These are phyloP conservation scores for Gyromitra esculenta DNA, from an alignment of 2,329 filamentous ascomycete species.

Conservation along the genomic window DNA sequence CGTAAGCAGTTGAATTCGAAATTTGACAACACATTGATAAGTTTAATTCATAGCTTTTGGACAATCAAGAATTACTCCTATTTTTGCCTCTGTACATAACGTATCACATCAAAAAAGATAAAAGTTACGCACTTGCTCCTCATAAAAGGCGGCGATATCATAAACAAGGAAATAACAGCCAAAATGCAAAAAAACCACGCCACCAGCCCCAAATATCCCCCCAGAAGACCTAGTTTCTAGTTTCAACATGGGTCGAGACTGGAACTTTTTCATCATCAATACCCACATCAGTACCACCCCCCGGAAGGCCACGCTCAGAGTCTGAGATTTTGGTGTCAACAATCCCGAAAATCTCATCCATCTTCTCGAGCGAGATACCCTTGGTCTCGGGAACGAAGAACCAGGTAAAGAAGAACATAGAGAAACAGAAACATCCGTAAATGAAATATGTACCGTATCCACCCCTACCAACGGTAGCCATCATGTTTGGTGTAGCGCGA, in stretches of 20 bases:
- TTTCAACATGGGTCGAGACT: constrained; percentile 23
- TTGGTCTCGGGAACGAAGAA: constrained; percentile 72
- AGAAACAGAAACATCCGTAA: constrained; percentile 72
- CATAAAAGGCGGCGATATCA: constrained; percentile 26
- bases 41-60: constrained; percentile 9
- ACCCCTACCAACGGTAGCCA: constrained; percentile 65
- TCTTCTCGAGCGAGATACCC: constrained; percentile 63
- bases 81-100: constrained; percentile 10
- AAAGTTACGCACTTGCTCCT: not conserved
- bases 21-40: not conserved
- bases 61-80: constrained; percentile 22
- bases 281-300: not conserved
- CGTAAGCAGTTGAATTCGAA: not conserved
- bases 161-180: constrained; percentile 15
- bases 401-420: constrained; percentile 63
- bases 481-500: constrained; percentile 73
- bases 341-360: constrained; percentile 59
- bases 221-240: constrained; percentile 12
- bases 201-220: not conserved
- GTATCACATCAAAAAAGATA: constrained; percentile 15
- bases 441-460: constrained; percentile 73
- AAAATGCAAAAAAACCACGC: constrained; percentile 20
- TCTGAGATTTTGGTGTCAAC: constrained; percentile 55
- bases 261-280: constrained; percentile 29
- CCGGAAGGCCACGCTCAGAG: constrained; percentile 36